Evolutionary conservation across 2,329 filamentous ascomycete species (phyloP).

Genomic region (Penicillium sp.): DNA sequence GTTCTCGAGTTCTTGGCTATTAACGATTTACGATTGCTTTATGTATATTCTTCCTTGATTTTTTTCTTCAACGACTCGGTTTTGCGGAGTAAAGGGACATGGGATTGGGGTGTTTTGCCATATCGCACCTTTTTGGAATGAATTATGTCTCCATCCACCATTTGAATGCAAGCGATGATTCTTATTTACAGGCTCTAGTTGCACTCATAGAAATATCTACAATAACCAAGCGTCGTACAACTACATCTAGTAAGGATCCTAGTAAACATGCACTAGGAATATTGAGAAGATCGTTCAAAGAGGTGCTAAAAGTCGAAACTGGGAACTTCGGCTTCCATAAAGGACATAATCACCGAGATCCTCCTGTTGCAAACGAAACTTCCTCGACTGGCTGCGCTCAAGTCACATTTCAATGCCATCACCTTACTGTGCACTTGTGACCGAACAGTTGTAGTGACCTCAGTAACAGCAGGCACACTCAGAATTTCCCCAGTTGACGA

Average conservation of each 20-base stretch:
- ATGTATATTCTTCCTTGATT: neutral
- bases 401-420: too few relatives aligned
- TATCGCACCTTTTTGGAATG: neutral
- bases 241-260: neutral
- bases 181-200: neutral
- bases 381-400: too few relatives aligned
- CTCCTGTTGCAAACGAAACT: neutral
- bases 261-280: neutral
- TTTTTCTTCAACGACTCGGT: neutral
- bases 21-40: slow-evolving; percentile 5
- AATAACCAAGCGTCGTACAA: neutral
- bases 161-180: neutral
- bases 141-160: neutral
- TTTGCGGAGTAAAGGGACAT: neutral
- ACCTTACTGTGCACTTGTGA: neutral
- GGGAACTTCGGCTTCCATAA: neutral
- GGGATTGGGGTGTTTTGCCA: neutral
- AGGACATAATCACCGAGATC: neutral
- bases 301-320: neutral
- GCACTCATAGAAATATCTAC: neutral
- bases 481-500: neutral
- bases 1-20: neutral
- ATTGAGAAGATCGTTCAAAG: neutral
- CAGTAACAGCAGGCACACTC: neutral
- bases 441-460: neutral